Evolutionary conservation across 2,329 filamentous ascomycete species (phyloP), one percentile per base, ranked within the genome.

Genomic region (Myriosclerotinia curreyana): DNA sequence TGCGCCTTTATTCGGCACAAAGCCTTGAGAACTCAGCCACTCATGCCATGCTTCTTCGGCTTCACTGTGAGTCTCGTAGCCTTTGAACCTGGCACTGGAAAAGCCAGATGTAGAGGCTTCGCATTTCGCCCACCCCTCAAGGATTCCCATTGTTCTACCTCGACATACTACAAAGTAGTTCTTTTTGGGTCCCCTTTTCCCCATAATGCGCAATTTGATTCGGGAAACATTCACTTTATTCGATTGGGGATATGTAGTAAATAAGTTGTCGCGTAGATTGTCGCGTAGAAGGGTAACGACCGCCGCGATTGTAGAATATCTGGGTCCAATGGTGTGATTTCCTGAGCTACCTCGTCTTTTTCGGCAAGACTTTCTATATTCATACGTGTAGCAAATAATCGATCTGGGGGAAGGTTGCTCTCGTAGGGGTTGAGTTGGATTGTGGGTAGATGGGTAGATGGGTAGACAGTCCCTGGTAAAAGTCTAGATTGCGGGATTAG

Each of bases 141-240:
- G 69, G 11, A 71, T 52, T 25, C 70, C 70, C 9, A 66, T 61
- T 8, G 40, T 58, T 48, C 66, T 59, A 9, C 67, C 68, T 7
- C 46, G 56, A 25, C 65, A 67, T 34, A 68, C 62, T 50, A 67
- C 61, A 49, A 66, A 67, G 25, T 65, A 62, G n/a, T 31, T 48
- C 54, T 67, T 66, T 25, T 38, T 56, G 1, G 54, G 25, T 1
- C 54, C 55, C 14, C 17, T 66, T 60, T 6, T 50, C 48, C 42
- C 55, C 55, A 58, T 58, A 2, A 11, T 12, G 20, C 22, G 40
- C 12, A 3, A 9, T 44, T 20, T 34, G 12, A 4, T 17, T 11
- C 20, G 25, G 17, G 17, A 51, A 31, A 52, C 31, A 52, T 52
- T 36, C 42, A 28, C 17, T 7, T 0, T 1, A 7, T 58, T 11